These are phyloP conservation scores for Discostella stelligeroides DNA, from an alignment of 108 stramenopile species.

Conservation along the genomic window DNA sequence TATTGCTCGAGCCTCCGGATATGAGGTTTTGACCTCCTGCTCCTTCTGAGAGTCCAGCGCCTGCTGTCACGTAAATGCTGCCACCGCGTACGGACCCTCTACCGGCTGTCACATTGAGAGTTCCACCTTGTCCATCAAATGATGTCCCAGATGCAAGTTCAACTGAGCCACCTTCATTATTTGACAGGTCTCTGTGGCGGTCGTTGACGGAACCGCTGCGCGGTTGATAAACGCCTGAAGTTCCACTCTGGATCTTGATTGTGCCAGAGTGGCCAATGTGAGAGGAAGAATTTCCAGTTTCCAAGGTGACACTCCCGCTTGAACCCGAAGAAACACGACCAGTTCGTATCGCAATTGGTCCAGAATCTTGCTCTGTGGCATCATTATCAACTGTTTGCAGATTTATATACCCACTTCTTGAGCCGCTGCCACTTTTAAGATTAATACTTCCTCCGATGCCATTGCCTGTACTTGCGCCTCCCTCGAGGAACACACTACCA, in stretches of 20 bases:
- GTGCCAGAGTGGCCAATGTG: constrained; percentile 13
- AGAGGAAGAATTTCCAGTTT: constrained; percentile 24
- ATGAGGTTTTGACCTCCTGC: constrained; percentile 17
- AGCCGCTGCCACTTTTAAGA: constrained; percentile 6
- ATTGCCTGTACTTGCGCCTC: constrained; percentile 7
- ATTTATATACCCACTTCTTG: constrained; percentile 12
- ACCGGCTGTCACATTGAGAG: constrained; percentile 18
- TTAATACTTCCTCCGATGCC: constrained; percentile 13
- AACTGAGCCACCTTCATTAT: constrained; percentile 17
- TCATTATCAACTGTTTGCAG: constrained; percentile 8
- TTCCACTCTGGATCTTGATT: constrained; percentile 18
- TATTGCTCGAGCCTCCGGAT: constrained; percentile 13
- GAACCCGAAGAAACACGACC: constrained; percentile 8
- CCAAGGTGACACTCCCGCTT: constrained; percentile 6
- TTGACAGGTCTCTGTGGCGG: not conserved
- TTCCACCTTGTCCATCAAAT: constrained; percentile 37
- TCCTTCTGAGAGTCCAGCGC: constrained; percentile 6
- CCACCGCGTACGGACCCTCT: constrained; percentile 25
- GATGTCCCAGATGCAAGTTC: constrained; percentile 31
- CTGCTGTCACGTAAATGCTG: constrained; percentile 24
- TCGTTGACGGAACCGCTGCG: not conserved
- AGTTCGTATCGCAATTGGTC: constrained; percentile 19
- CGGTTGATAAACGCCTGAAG: constrained; percentile 10
- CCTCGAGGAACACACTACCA: constrained; percentile 14
- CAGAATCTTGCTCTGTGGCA: not conserved